Evolutionary conservation across 305 asterid genomes (phyloP).

Genomic region (Ajuga reptans): DNA sequence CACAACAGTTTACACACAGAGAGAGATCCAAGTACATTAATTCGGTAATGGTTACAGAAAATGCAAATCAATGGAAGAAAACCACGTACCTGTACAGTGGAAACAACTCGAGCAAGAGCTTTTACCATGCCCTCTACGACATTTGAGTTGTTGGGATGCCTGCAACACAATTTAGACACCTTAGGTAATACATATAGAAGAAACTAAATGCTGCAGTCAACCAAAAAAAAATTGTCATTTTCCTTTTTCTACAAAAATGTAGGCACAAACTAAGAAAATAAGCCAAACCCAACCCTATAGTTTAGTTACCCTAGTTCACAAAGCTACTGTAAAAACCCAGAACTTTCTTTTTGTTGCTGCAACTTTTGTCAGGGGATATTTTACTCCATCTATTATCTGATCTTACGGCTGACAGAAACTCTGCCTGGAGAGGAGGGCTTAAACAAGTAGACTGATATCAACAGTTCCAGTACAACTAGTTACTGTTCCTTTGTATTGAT

Average conservation of each 20-base stretch:
- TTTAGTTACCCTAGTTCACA: background rate
- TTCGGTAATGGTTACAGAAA: background rate
- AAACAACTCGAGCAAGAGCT: conserved; percentile 91
- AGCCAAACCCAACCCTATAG: background rate
- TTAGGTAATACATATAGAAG: background rate
- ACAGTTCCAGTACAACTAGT: background rate
- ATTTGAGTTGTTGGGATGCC: conserved; percentile 91
- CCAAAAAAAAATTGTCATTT: background rate
- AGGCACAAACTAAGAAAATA: conserved; percentile 8
- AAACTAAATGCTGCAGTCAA: background rate
- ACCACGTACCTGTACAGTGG: conserved; percentile 67
- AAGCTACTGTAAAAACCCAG: background rate
- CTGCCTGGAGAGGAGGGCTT: background rate
- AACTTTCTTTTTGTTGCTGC: background rate
- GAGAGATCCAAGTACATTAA: background rate
- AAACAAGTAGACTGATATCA: background rate
- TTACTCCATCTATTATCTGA: background rate
- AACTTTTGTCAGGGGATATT: background rate
- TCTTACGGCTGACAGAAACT: background rate
- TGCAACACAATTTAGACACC: conserved; percentile 31
- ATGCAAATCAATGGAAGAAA: background rate
- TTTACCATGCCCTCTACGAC: conserved; percentile 85
- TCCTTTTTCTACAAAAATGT: background rate
- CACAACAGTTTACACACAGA: background rate
- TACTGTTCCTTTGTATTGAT: background rate